These are phyloP conservation scores for Aspergillus spinulosporus DNA, from an alignment of 2,329 filamentous ascomycete species.

Conservation along the genomic window DNA sequence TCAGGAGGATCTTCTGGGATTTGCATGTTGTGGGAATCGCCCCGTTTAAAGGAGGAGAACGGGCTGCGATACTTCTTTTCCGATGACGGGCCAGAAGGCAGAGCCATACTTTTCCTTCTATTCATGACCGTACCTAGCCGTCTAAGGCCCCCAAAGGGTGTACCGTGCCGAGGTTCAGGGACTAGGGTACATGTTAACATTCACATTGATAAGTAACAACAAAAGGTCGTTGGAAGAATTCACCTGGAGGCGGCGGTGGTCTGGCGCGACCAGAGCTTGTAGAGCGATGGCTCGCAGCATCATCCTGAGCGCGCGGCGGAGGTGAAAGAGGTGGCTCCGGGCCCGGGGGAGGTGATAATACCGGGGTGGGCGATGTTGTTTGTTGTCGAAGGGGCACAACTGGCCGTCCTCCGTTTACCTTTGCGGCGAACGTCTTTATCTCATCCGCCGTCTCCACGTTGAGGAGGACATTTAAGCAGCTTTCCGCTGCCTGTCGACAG, in stretches of 20 bases:
- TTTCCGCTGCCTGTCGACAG: conserved; percentile 71
- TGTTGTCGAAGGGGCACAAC: conserved; percentile 28
- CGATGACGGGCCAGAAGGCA: conserved; percentile 32
- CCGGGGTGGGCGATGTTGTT: conserved; percentile 26
- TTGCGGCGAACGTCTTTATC: conserved; percentile 59
- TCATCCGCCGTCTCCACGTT: conserved; percentile 86
- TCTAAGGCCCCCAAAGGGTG: conserved; percentile 46
- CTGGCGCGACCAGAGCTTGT: conserved; percentile 45
- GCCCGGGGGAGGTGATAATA: conserved; percentile 21
- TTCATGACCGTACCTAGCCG: conserved; percentile 51
- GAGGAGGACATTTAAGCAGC: conserved; percentile 76
- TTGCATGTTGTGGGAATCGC: conserved; percentile 41
- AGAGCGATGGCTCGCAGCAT: conserved; percentile 58
- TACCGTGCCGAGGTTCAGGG: conserved; percentile 42
- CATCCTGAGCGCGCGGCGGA: conserved; percentile 49
- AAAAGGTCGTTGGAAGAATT: conserved; percentile 23
- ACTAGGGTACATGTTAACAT: conserved; percentile 26
- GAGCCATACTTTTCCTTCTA: conserved; percentile 45
- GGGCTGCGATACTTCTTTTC: conserved; percentile 47
- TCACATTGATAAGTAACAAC: neutral
- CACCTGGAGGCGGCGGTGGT: conserved; percentile 35
- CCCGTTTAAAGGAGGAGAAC: conserved; percentile 46
- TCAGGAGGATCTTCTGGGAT: conserved; percentile 37
- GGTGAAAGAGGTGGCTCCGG: conserved; percentile 38
- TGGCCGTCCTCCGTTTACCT: conserved; percentile 40